Conservation (phyloP, 495 filamentous ascomycete genomes). For the Penicillium goetzii region DNA sequence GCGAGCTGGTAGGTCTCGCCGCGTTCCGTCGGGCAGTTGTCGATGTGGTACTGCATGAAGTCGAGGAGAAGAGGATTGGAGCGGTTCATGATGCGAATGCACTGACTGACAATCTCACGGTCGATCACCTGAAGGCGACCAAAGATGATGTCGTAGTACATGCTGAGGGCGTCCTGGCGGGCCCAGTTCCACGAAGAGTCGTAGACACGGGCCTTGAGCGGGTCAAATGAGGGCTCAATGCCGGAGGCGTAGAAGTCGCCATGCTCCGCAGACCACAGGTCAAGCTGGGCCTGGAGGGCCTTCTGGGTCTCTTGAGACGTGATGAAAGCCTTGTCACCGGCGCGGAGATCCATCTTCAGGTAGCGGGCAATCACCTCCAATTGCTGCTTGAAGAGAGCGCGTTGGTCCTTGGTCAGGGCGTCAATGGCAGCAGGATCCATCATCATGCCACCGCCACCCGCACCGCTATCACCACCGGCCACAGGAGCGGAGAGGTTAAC, state of each 20-base stretch:
- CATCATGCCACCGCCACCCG: slow-evolving; percentile 81
- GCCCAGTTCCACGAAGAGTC: slow-evolving; percentile 99
- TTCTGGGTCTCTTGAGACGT: slow-evolving; percentile 80
- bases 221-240: slow-evolving; percentile 91
- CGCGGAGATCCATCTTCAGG: slow-evolving; percentile 92
- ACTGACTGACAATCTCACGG: slow-evolving; percentile 96
- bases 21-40: slow-evolving; percentile 94
- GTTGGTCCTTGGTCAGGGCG: slow-evolving; percentile 94
- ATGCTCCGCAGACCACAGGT: slow-evolving; percentile 93
- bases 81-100: slow-evolving; percentile 98
- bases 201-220: slow-evolving; percentile 92
- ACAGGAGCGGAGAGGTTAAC: slow-evolving; percentile 80
- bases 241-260: slow-evolving; percentile 94
- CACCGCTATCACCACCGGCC: slow-evolving; percentile 74
- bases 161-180: slow-evolving; percentile 92
- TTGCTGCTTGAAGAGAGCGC: slow-evolving; percentile 94
- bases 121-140: slow-evolving; percentile 90
- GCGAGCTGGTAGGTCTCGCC: slow-evolving; percentile 97
- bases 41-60: slow-evolving; percentile 99
- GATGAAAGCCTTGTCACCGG: slow-evolving; percentile 90
- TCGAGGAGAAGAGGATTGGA: slow-evolving; percentile 94
- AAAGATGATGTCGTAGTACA: slow-evolving; percentile 99
- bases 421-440: slow-evolving; percentile 99
- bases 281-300: slow-evolving; percentile 87
- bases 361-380: slow-evolving; percentile 93